Evolutionary conservation across 106 monocot species (phyloP).

Genomic region (Alisma plantagoaquatica): DNA sequence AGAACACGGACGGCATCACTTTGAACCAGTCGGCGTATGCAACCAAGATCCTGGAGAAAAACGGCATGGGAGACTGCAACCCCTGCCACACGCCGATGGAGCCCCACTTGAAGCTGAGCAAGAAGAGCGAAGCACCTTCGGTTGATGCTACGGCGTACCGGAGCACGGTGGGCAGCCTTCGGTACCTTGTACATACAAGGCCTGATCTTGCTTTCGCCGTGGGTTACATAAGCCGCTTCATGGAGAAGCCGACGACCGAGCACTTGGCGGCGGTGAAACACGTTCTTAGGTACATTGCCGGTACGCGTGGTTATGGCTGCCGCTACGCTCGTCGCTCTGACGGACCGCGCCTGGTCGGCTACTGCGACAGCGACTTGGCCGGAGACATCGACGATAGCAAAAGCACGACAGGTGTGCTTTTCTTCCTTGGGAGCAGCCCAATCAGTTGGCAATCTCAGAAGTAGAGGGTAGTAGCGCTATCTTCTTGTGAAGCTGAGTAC

Average conservation of each 20-base stretch:
- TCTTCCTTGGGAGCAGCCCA: not conserved
- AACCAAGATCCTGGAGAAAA: not conserved
- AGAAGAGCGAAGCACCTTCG: not conserved
- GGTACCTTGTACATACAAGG: no score
- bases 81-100: not conserved
- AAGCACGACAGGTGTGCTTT: not conserved
- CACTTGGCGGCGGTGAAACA: not conserved
- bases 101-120: not conserved
- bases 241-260: not conserved
- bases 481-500: conserved; percentile 1
- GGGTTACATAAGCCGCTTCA: not conserved
- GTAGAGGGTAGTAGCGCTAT: no score
- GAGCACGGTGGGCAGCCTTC: not conserved
- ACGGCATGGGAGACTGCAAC: not conserved
- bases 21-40: not conserved
- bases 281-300: no score
- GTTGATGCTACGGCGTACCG: not conserved
- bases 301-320: not conserved
- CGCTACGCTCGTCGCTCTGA: not conserved
- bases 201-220: not conserved
- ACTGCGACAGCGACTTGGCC: not conserved
- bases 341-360: not conserved
- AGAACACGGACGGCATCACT: not conserved
- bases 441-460: not conserved
- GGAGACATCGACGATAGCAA: no score